Evolutionary conservation across 768 basidiomycete genomes (phyloP), one percentile per base, ranked within the genome.

Genomic region (Termitomyces sp.): DNA sequence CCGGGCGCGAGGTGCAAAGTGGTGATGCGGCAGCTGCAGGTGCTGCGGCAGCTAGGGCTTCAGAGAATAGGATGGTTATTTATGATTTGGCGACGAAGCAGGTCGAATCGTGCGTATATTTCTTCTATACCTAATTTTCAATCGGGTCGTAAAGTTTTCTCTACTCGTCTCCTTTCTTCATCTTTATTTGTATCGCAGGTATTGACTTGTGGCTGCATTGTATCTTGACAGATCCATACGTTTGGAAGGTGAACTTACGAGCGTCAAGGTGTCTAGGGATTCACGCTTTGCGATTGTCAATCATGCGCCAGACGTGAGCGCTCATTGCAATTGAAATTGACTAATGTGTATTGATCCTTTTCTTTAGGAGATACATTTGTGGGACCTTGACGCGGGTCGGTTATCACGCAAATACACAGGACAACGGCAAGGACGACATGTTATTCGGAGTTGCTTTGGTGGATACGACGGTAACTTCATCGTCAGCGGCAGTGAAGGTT

Each of bases 401-500:
- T 75, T 90, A 55, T 78, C 86, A 24, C 85, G 88, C 57, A 93
- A 85, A 70, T 96, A 88, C 66, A 82, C 83, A 3, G 97, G 94
- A 8, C 95, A 97, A 59, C 80, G 79, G 30, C 93, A 96, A 68
- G 83, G 84, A 2, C 78, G 81, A 28, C 90, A 93, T 68, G 84
- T 97, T 59, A 90, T 98, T 57, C 83, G 92, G 55, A 92, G 90
- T 68, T 95, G 92, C 66, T 98, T 98, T 70, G 97, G 95, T 28
- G 95, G 96, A 28, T 74, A 86, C 51, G 85, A 90, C 64, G 88
- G 86, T 51, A 91, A 88, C 65, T 94, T 95, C 66, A 81, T 99
- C 50, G 81, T 93, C 58, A 93, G 90, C 64, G 97, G 96, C 21
- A 96, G 93, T 65, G 96, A 98, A 84, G 96, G 96, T 92, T 60